Evolutionary conservation across 140 eudicot species (phyloP), one percentile per base, ranked within the genome.

Genomic region (Anethum foeniculum): DNA sequence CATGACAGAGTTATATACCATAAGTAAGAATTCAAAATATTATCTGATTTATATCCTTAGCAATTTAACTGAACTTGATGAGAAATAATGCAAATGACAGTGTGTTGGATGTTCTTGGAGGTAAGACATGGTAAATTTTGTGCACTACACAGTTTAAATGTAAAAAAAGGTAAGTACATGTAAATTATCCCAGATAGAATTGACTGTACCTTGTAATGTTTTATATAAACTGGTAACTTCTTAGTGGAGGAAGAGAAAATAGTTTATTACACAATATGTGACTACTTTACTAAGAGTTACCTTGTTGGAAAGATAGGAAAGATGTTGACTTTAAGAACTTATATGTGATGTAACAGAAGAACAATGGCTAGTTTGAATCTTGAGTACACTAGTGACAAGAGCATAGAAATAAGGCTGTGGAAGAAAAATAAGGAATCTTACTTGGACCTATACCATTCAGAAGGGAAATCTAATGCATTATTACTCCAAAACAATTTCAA

Each of bases 1-100:
- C 73, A 77, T 51, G 76, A 64, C 80, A 62, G 60, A 51, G 36
- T 46, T 77, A 84, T 32, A 79, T 54, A 58, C 79, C 77, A 71
- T 10, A 69, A 34, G 16, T 64, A 47, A 62, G 32, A 52, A 77
- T 28, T 41, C 6, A 77, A 19, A 15, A 34, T n/a, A 60, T 32
- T 16, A 77, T 23, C 32, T 1, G 0, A 46, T 41, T 25, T 15
- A 60, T 60, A 58, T 58, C 67, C 67, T n/a, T n/a, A 8, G 27
- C 32, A 60, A 18, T 60, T 60, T 7, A 56, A 60, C 68, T 60
- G 2, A n/a, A 60, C 68, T 60, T n/a, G 32, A 60, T n/a, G 32
- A 60, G 32, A 60, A 23, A 0, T 5, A 23, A 60, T 60, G 32
- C 32, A n/a, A 60, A 60, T 60, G 32, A 8, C 32, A n/a, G 32